These are phyloP conservation scores for Gossypium stocksii DNA, from an alignment of 345 rosid species.

Conservation along the genomic window DNA sequence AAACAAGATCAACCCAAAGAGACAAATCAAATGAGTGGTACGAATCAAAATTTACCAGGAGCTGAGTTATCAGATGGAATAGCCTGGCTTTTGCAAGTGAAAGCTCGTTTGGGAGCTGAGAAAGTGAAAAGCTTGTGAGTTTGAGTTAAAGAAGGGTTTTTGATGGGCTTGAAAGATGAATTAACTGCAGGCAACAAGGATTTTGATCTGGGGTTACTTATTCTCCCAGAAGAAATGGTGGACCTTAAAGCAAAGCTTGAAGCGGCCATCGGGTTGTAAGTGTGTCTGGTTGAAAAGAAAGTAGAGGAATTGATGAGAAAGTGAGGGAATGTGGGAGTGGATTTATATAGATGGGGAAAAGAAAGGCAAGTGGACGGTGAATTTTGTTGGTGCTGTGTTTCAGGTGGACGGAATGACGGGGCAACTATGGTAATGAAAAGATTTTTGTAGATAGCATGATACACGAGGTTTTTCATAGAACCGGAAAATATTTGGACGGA, in stretches of 20 bases:
- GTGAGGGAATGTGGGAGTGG: not conserved
- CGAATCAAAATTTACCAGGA: conserved; percentile 26
- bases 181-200: not conserved
- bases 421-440: not conserved
- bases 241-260: conserved; percentile 12
- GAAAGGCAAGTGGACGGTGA: not conserved
- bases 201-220: conserved; percentile 11
- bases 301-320: not conserved
- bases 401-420: not conserved
- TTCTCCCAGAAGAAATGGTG: conserved; percentile 21
- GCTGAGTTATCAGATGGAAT: conserved; percentile 24
- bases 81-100: conserved; percentile 48
- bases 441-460: too few species aligned
- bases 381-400: not conserved
- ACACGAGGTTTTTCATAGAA: too few species aligned
- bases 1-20: not conserved
- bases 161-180: conserved; percentile 13
- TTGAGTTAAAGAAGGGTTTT: conserved; percentile 18
- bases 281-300: not conserved
- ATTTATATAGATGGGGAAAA: not conserved
- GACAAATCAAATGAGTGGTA: not conserved
- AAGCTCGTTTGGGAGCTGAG: conserved; percentile 26
- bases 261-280: not conserved
- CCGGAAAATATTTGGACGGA: not conserved
- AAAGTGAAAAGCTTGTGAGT: conserved; percentile 4